Percentiles rank a stretch among this genome's conserved stretches.
Evolutionary conservation across 2,329 filamentous ascomycete genomes (phyloP).

Genomic region (Pseudogymnoascus sp.): DNA sequence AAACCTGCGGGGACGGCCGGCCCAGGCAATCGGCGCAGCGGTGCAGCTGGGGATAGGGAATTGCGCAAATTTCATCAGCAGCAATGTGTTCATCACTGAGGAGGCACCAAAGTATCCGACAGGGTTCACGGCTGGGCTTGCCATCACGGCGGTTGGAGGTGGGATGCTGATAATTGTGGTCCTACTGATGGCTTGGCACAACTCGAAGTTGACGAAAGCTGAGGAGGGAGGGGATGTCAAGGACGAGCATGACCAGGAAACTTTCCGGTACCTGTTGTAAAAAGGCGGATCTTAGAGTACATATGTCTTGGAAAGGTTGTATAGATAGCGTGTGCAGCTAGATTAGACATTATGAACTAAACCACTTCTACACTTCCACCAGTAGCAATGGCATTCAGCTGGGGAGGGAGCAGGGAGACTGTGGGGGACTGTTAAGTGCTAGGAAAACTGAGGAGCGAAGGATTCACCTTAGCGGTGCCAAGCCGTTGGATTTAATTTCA

Average conservation of each 20-base stretch:
- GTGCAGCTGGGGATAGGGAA: conserved; percentile 37
- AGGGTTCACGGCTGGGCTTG: conserved; percentile 32
- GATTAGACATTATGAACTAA: neutral
- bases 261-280: neutral
- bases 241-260: neutral
- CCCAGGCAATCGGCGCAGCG: conserved; percentile 34
- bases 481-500: neutral
- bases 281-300: neutral
- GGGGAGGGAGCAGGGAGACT: neutral
- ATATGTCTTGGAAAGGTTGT: neutral
- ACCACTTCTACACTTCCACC: neutral
- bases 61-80: conserved; percentile 35
- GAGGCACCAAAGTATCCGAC: conserved; percentile 32
- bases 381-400: neutral
- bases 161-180: conserved; percentile 10
- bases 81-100: conserved; percentile 34
- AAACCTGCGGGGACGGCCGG: conserved; percentile 34
- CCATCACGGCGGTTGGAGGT: conserved; percentile 17
- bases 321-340: neutral
- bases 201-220: conserved; percentile 14
- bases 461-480: neutral
- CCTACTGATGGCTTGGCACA: conserved; percentile 11
- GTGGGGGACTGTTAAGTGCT: no score
- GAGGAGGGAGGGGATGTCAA: neutral
- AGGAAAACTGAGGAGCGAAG: neutral